Evolutionary conservation across 1,284 basidiomycete species (phyloP).

Genomic region (Microbotryomycetes sp.): DNA sequence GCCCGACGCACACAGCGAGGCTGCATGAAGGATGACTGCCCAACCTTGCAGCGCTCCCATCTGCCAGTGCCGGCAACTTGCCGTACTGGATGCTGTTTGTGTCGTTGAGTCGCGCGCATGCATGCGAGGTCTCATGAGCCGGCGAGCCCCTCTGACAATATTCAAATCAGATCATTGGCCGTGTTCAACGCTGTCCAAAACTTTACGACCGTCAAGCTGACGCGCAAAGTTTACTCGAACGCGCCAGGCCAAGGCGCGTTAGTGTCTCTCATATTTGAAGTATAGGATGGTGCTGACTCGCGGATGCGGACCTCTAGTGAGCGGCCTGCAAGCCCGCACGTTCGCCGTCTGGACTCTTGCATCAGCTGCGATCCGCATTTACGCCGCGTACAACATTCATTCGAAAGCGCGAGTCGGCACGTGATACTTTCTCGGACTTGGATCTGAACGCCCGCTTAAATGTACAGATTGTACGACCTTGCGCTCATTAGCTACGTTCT

Average conservation of each 20-base stretch:
- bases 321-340: slow-evolving; percentile 70
- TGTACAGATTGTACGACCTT: slow-evolving; percentile 75
- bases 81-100: slow-evolving; percentile 80
- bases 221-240: slow-evolving; percentile 63
- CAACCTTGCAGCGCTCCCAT: background rate
- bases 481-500: slow-evolving; percentile 79
- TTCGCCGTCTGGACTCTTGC: slow-evolving; percentile 84
- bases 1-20: too few relatives aligned
- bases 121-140: background rate
- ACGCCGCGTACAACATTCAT: slow-evolving; percentile 79
- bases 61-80: slow-evolving; percentile 42
- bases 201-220: slow-evolving; percentile 66
- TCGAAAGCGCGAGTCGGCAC: slow-evolving; percentile 60
- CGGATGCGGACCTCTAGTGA: slow-evolving; percentile 51
- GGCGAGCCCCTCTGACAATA: background rate
- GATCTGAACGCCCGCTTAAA: background rate
- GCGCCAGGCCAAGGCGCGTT: background rate
- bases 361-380: slow-evolving; percentile 67
- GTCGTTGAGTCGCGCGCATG: slow-evolving; percentile 38
- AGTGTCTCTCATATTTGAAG: background rate
- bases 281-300: background rate
- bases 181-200: slow-evolving; percentile 80
- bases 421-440: slow-evolving; percentile 1
- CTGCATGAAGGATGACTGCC: too few relatives aligned
- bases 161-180: slow-evolving; percentile 48